Evolutionary conservation across 164 flowering plant species (phyloP), one percentile per base, ranked within the genome.

Genomic region (Aristolochia contorta): DNA sequence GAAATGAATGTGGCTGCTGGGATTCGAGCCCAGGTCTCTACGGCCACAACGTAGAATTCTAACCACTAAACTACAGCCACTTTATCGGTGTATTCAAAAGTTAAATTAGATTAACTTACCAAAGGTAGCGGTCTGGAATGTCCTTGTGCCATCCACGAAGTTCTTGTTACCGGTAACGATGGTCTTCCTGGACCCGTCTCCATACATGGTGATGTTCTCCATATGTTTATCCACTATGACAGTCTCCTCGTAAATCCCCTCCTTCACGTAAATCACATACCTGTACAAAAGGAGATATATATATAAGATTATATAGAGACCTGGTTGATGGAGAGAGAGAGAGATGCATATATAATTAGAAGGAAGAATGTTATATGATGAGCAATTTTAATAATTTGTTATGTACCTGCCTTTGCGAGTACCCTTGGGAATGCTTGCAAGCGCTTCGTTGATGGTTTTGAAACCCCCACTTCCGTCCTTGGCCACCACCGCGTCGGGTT

Each of bases 1-100:
- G 12, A 19, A 5, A 53, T 85, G 89, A 5, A 53, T 85, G 89
- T 88, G 93, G 93, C 93, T 82, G 87, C 89, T 88, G 91, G 96
- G 96, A 91, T 86, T 86, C 90, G 89, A 91, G 93, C 97, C 96
- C 96, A 91, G 91, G 96, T 91, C 91, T 84, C 89, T 82, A 88
- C 85, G 83, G 86, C 89, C 86, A 85, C 88, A 88, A 84, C 92
- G 89, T 83, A 80, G 94, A 86, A 87, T 87, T 84, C 91, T 87
- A 25, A 82, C 91, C 87, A 87, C 88, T 85, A 77, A 77, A 77
- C 81, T 77, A 79, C 83, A 79, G 67, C 69, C 72, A 69, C 72
- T 10, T 0, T 49, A 16, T 49, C 2, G 22, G 16, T 49, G 15
- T 6, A n/a, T n/a, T n/a, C n/a, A n/a, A n/a, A n/a, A n/a, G n/a